A percentile compares a stretch with the other conserved stretches of the same genome.
These are phyloP conservation scores for Diplodia intermedia DNA, from an alignment of 2,329 filamentous ascomycete species.

Conservation along the genomic window DNA sequence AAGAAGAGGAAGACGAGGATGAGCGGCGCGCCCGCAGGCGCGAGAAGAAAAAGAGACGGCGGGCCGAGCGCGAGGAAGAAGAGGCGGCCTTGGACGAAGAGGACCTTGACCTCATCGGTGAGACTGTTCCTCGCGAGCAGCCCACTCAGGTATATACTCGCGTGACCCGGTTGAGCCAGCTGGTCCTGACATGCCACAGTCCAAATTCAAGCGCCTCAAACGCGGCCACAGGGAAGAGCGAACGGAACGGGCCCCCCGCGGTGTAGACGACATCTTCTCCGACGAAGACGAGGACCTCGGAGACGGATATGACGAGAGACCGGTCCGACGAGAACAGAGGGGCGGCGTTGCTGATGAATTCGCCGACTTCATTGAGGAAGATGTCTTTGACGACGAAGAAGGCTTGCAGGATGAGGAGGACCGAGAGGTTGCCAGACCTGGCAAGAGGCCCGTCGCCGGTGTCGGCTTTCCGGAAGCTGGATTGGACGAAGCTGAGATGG, in stretches of 20 bases:
- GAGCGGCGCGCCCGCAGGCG: slow-evolving; percentile 64
- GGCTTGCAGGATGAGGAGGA: slow-evolving; percentile 78
- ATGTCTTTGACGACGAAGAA: slow-evolving; percentile 74
- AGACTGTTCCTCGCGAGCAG: slow-evolving; percentile 28
- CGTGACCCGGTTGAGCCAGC: not conserved
- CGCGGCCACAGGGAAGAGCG: slow-evolving; percentile 81
- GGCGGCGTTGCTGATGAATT: slow-evolving; percentile 46
- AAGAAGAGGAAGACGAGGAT: slow-evolving; percentile 77
- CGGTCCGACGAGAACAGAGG: slow-evolving; percentile 37
- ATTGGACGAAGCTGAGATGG: slow-evolving; percentile 88
- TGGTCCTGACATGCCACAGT: slow-evolving; percentile 56
- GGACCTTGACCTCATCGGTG: slow-evolving; percentile 75
- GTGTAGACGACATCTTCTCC: slow-evolving; percentile 91
- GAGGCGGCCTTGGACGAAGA: slow-evolving; percentile 89
- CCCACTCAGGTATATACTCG: slow-evolving; percentile 1
- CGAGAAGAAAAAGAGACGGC: slow-evolving; percentile 78
- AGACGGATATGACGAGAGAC: slow-evolving; percentile 55
- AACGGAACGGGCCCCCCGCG: slow-evolving; percentile 67
- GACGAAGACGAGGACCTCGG: slow-evolving; percentile 83
- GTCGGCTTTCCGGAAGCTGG: slow-evolving; percentile 79
- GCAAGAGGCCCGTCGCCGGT: slow-evolving; percentile 71
- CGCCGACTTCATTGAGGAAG: slow-evolving; percentile 88
- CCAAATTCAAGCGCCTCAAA: slow-evolving; percentile 96
- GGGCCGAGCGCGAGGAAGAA: slow-evolving; percentile 79
- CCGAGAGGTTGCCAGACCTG: slow-evolving; percentile 83